Percentiles rank a stretch among this genome's conserved stretches.
Conservation (phyloP, 2,329 filamentous ascomycete species). For the Graphiopsis chlorocephala region DNA sequence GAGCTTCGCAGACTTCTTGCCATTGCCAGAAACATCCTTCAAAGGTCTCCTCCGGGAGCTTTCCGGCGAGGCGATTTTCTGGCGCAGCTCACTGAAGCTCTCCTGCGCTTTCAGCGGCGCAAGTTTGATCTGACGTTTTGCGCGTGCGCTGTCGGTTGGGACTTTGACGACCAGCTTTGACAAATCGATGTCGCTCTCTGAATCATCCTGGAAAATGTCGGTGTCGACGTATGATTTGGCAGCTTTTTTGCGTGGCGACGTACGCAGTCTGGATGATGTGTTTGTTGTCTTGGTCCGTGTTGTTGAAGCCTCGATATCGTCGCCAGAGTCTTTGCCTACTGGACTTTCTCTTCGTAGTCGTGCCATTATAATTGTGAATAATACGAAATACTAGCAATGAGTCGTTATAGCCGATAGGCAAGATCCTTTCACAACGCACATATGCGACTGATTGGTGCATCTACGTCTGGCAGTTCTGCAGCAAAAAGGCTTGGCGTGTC, state of each 20-base stretch:
- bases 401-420: background rate
- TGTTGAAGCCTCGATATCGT: constrained; percentile 4
- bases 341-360: constrained; percentile 14
- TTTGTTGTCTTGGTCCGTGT: constrained; percentile 15
- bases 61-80: constrained; percentile 14
- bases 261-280: constrained; percentile 17
- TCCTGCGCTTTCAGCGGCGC: constrained; percentile 20
- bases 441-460: background rate
- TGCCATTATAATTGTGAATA: constrained; percentile 10
- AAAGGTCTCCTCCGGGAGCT: constrained; percentile 11
- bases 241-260: constrained; percentile 4
- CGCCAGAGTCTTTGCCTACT: constrained; percentile 10
- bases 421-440: background rate
- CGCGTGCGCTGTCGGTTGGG: background rate
- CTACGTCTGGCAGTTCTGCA: background rate
- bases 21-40: constrained; percentile 5
- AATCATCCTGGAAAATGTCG: background rate
- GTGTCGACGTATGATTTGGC: constrained; percentile 1
- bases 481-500: background rate
- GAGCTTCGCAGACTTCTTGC: constrained; percentile 3
- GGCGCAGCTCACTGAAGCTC: constrained; percentile 12
- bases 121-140: constrained; percentile 20
- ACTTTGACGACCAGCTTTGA: background rate
- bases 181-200: background rate
- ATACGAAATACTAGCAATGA: background rate